Percentiles rank a stretch among this genome's conserved stretches.
phyloP scores from a whole-genome alignment of 2,329 filamentous ascomycete genomes.

The Aureobasidium leucospermi region DNA sequence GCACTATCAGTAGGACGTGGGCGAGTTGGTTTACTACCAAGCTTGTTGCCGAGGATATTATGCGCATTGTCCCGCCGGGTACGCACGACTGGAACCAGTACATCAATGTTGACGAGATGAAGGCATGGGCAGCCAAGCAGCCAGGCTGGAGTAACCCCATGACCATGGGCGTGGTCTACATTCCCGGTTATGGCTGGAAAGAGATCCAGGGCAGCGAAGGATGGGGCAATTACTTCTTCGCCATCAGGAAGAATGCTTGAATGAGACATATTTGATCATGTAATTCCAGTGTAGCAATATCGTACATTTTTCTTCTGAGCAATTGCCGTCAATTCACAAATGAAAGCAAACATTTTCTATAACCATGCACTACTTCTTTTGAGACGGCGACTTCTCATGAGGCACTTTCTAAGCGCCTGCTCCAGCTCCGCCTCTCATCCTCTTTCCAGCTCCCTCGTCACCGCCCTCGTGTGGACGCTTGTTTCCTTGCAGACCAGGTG shows the following conservation, averaged over 20 bases:
- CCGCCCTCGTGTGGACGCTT: slow-evolving; percentile 28
- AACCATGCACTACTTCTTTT: neutral
- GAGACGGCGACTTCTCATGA: neutral
- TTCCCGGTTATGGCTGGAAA: slow-evolving; percentile 86
- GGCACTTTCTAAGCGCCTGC: neutral
- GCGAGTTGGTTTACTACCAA: slow-evolving; percentile 89
- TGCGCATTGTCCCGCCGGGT: slow-evolving; percentile 80
- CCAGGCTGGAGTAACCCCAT: slow-evolving; percentile 53
- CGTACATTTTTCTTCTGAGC: neutral
- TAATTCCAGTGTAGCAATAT: slow-evolving; percentile 4
- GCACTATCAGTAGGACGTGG: slow-evolving; percentile 86
- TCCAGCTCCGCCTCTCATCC: slow-evolving; percentile 21
- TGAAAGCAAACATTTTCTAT: neutral
- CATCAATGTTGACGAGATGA: slow-evolving; percentile 75
- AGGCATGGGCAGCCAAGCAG: slow-evolving; percentile 38
- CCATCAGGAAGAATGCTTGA: slow-evolving; percentile 51
- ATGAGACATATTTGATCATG: neutral
- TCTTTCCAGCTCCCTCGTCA: slow-evolving; percentile 25
- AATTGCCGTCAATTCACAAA: neutral
- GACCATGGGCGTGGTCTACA: slow-evolving; percentile 78
- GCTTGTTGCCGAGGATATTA: slow-evolving; percentile 77
- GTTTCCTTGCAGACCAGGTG: slow-evolving; percentile 21
- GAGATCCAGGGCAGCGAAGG: slow-evolving; percentile 73
- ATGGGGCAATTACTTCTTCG: slow-evolving; percentile 95
- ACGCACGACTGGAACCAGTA: slow-evolving; percentile 98